Conservation (phyloP, 306 rosid species). For the Lathyrus tuberosus region DNA sequence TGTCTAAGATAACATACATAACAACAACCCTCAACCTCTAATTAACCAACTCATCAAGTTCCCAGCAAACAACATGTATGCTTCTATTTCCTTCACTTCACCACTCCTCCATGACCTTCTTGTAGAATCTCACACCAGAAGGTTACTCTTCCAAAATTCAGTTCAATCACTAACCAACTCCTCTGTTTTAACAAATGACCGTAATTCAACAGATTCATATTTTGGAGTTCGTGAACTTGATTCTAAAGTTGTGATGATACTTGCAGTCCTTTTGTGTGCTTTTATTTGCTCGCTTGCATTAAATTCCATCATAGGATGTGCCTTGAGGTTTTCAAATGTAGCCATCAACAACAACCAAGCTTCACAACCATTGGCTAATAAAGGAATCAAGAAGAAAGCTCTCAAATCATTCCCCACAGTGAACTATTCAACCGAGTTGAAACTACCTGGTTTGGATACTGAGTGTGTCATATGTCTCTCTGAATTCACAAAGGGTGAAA, state of each 20-base stretch:
- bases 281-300: too few relatives aligned
- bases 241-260: too few relatives aligned
- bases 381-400: slow-evolving; percentile 75
- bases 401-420: slow-evolving; percentile 62
- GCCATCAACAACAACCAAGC: slow-evolving; percentile 41
- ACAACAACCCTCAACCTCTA: slow-evolving; percentile 19
- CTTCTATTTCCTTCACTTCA: too few relatives aligned
- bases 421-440: slow-evolving; percentile 53
- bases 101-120: too few relatives aligned
- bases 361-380: slow-evolving; percentile 39
- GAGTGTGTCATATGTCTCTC: slow-evolving; percentile 81
- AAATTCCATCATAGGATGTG: slow-evolving; percentile 57
- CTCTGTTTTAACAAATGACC: too few relatives aligned
- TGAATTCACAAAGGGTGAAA: slow-evolving; percentile 62
- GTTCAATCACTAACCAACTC: slow-evolving; percentile 29
- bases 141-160: slow-evolving; percentile 39
- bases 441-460: slow-evolving; percentile 52
- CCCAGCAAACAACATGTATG: slow-evolving; percentile 42
- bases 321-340: slow-evolving; percentile 53
- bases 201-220: slow-evolving; percentile 34
- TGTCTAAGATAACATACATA: not conserved
- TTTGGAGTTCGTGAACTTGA: too few relatives aligned
- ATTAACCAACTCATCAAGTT: slow-evolving; percentile 26
- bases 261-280: too few relatives aligned
- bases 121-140: too few relatives aligned